A percentile compares a stretch with the other conserved stretches of the same genome.
phyloP scores from a whole-genome alignment of 352 stramenopile genomes.

The Globisporangium mamillatum region DNA sequence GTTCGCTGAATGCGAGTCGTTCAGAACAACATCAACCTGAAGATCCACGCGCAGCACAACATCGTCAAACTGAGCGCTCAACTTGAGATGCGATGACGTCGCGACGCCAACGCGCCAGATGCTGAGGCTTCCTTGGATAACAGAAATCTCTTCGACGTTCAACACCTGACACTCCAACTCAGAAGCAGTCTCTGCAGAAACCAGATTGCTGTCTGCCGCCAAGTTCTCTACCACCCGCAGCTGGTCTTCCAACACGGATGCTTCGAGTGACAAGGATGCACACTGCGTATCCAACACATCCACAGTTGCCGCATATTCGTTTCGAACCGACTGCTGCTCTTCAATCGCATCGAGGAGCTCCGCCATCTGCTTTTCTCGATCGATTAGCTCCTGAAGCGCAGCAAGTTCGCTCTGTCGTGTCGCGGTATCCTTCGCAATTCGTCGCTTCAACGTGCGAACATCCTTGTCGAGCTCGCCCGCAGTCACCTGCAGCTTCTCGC shows the following conservation, averaged over 20 bases:
- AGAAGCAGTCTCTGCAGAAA: slow-evolving; percentile 18
- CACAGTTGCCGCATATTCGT: slow-evolving; percentile 60
- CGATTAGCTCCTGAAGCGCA: slow-evolving; percentile 66
- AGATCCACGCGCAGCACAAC: slow-evolving; percentile 46
- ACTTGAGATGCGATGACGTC: slow-evolving; percentile 39
- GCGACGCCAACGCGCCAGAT: slow-evolving; percentile 49
- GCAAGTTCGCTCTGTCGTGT: slow-evolving; percentile 51
- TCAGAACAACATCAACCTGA: slow-evolving; percentile 30
- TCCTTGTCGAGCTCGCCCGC: slow-evolving; percentile 43
- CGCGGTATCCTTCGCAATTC: slow-evolving; percentile 30
- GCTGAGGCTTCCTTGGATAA: slow-evolving; percentile 49
- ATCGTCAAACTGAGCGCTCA: slow-evolving; percentile 49
- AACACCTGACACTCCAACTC: slow-evolving; percentile 54
- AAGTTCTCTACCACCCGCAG: slow-evolving; percentile 54
- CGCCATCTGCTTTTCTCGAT: slow-evolving; percentile 66
- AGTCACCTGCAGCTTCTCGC: slow-evolving; percentile 31
- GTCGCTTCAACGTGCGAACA: slow-evolving; percentile 36
- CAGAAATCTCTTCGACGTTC: slow-evolving; percentile 44
- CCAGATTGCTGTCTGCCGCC: slow-evolving; percentile 19
- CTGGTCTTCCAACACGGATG: slow-evolving; percentile 58
- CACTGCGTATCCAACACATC: slow-evolving; percentile 56
- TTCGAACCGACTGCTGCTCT: slow-evolving; percentile 63
- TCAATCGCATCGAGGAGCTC: slow-evolving; percentile 74
- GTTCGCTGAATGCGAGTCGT: slow-evolving; percentile 6
- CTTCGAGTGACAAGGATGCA: slow-evolving; percentile 60